Conservation (phyloP, 176 grass and related monocot genomes). For the Typha latifolia region DNA sequence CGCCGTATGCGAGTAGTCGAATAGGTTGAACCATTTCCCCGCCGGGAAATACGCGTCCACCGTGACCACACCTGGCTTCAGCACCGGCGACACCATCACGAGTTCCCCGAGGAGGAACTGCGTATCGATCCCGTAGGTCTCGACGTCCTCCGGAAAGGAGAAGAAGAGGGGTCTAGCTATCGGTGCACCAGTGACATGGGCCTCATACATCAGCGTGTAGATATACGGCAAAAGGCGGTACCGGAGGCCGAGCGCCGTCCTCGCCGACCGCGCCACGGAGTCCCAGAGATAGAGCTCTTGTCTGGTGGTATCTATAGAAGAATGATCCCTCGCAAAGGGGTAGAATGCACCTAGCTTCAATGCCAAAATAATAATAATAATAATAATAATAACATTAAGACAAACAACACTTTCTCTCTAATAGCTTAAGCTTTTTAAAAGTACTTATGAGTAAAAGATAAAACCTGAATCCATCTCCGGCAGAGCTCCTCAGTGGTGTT, state of each 20-base stretch:
- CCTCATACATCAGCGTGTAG: constrained; percentile 80
- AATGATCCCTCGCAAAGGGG: constrained; percentile 79
- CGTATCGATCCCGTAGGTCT: constrained; percentile 38
- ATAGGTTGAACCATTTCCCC: constrained; percentile 66
- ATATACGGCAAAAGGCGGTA: constrained; percentile 63
- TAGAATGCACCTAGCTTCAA: constrained; percentile 82
- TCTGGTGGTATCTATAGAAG: constrained; percentile 26
- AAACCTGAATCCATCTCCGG: constrained; percentile 77
- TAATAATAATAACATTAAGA: background rate
- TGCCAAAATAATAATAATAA: constrained; percentile 1
- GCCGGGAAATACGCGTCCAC: constrained; percentile 63
- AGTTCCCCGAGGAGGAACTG: constrained; percentile 60
- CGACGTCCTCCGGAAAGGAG: constrained; percentile 46
- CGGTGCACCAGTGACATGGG: constrained; percentile 53
- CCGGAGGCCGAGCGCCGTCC: constrained; percentile 56
- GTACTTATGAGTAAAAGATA: background rate
- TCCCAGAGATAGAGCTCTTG: constrained; percentile 78
- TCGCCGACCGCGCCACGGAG: constrained; percentile 43
- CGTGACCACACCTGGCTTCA: constrained; percentile 16
- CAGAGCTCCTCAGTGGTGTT: constrained; percentile 81
- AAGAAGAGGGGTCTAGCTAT: constrained; percentile 85
- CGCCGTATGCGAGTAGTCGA: constrained; percentile 30
- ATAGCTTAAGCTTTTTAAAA: too few relatives aligned
- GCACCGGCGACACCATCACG: constrained; percentile 65
- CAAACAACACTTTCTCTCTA: too few relatives aligned